Conservation (phyloP, 192 early-diverging fungal species). For the Fimicolochytrium jonesii region DNA sequence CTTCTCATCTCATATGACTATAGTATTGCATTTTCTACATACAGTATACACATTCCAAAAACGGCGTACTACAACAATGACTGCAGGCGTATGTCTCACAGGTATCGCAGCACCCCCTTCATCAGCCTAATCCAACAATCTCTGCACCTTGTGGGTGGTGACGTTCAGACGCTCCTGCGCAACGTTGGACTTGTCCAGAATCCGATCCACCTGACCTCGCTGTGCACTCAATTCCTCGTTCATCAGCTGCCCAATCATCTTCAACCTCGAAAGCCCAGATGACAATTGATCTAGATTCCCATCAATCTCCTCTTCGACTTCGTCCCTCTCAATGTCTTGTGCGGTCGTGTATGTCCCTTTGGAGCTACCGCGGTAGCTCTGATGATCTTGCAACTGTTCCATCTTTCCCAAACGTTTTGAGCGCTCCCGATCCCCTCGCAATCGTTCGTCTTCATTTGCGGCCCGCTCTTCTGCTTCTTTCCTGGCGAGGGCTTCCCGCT, state of each 20-base stretch:
- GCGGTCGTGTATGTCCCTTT: conserved; percentile 38
- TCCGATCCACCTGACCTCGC: conserved; percentile 25
- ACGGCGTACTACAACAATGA: too few relatives aligned
- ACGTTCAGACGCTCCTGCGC: conserved; percentile 33
- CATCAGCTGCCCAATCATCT: conserved; percentile 52
- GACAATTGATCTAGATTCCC: conserved; percentile 47
- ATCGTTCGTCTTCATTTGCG: conserved; percentile 16
- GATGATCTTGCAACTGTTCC: background rate
- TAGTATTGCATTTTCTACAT: too few relatives aligned
- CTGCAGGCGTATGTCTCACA: too few relatives aligned
- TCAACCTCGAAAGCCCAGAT: conserved; percentile 35
- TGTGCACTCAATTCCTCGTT: conserved; percentile 41
- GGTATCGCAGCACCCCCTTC: too few relatives aligned
- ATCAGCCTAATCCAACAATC: conserved; percentile 9
- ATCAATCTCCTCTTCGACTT: conserved; percentile 51
- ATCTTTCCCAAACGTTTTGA: conserved; percentile 7
- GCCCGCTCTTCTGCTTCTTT: conserved; percentile 27
- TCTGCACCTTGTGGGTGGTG: conserved; percentile 16
- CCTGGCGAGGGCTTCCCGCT: conserved; percentile 30
- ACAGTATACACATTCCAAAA: too few relatives aligned
- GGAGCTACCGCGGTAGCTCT: background rate
- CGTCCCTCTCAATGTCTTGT: conserved; percentile 42
- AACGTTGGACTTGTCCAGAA: conserved; percentile 32
- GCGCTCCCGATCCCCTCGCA: conserved; percentile 11
- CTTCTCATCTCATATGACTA: too few relatives aligned